Evolutionary conservation across 1,139 yeast species (phyloP), one percentile per base, ranked within the genome.

Genomic region (Tardiomyces depauwii): DNA sequence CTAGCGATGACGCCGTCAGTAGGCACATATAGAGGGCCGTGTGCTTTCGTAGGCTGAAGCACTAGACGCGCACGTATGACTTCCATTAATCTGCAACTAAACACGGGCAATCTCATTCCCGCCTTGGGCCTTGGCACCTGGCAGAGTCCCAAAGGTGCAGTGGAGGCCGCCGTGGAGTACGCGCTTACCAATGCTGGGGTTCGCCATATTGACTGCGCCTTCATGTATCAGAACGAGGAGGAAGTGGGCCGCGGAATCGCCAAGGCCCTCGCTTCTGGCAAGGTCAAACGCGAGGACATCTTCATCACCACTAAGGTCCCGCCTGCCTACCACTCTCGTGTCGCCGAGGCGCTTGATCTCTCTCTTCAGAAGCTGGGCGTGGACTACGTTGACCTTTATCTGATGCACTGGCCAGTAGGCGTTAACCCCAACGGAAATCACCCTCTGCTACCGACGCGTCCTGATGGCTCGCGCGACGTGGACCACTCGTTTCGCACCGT

Each of bases 381-480:
- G 52, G 93, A 83, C 44, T 88, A 87, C 57, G 79, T 88, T 44
- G 96, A 88, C 61, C 71, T 88, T 52, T 85, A 81, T 64, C 71
- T 88, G 62, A 77, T 85, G 61, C 96, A 88, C 66, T 87, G 94
- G 95, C 96, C 96, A 1, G 71, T 75, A 43, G 70, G 77, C 45
- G 70, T 73, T 51, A 61, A 60, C 52, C 57, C 58, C 33, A 58
- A 58, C 33, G 59, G 64, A 46, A 61, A 63, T 32, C 63, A 63
- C 45, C 54, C 65, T 28, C 43, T 51, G 10, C 50, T 65, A 40
- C 76, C 77, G 42, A 41, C 39, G 18, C 56, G 56, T 18, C 59
- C 60, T 13, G 70, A 69, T 44, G 76, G 75, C 13, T 56, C 66
- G 6, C 55, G 59, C 16, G 66, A 66, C 46, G 51, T 66, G 42